Conservation (phyloP, 2,329 filamentous ascomycete species). For the Aspergillus fructus region DNA sequence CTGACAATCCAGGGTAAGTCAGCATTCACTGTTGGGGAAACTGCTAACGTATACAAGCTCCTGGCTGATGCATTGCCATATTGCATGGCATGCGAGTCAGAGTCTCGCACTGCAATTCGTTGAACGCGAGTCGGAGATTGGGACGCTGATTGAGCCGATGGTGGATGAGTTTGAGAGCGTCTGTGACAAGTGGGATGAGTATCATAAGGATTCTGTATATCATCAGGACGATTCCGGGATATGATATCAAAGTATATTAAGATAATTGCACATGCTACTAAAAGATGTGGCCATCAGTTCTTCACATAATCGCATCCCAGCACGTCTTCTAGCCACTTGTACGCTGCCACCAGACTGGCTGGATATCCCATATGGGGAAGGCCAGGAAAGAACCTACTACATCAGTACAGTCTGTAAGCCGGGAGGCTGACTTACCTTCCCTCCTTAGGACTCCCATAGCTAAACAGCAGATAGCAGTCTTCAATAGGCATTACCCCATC, state of each 20-base stretch:
- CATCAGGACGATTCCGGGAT: conserved; percentile 2
- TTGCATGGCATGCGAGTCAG: conserved; percentile 11
- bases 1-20: conserved; percentile 11
- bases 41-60: neutral
- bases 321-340: conserved; percentile 39
- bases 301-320: conserved; percentile 8
- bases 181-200: neutral
- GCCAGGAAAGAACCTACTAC: conserved; percentile 53
- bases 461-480: conserved; percentile 64
- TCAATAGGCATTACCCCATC: conserved; percentile 69
- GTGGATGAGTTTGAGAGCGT: neutral
- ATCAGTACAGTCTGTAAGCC: neutral
- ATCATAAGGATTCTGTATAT: neutral
- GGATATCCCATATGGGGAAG: conserved; percentile 69
- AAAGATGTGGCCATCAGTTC: neutral
- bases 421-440: conserved; percentile 44
- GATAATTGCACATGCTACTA: too few relatives aligned
- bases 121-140: conserved; percentile 9
- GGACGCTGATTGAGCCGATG: neutral
- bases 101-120: conserved; percentile 10
- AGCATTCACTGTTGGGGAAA: neutral
- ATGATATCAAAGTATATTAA: neutral
- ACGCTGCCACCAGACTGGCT: conserved; percentile 37
- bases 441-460: conserved; percentile 66
- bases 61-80: conserved; percentile 8